Conservation (phyloP, 23 red algal species). For the Gracilaria gracilis region DNA sequence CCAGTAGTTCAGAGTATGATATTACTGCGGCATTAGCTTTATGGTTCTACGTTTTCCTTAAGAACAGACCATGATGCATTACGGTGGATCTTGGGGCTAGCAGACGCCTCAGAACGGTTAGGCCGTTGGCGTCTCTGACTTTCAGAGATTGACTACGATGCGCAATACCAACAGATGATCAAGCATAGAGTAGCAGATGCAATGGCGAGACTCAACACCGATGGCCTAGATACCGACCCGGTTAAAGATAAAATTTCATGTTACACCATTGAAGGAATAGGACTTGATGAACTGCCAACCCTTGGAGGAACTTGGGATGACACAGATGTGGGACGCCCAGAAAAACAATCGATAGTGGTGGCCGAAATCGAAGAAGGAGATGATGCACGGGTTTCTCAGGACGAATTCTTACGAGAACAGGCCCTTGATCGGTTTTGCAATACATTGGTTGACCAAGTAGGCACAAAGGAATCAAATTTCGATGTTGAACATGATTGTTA, state of each 20-base stretch:
- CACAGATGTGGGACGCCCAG: neutral
- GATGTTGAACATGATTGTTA: neutral
- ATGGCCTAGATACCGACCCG: neutral
- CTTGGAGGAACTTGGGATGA: neutral
- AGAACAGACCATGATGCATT: constrained; percentile 13
- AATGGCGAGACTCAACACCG: neutral
- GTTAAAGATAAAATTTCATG: neutral
- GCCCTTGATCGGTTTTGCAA: neutral
- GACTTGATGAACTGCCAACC: neutral
- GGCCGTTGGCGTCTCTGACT: constrained; percentile 20
- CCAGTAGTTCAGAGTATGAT: constrained; percentile 11
- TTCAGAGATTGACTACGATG: constrained; percentile 19
- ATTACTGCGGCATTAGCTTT: neutral
- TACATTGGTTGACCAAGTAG: neutral
- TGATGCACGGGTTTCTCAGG: neutral
- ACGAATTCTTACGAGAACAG: constrained; percentile 28
- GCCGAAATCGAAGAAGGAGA: neutral
- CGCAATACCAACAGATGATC: neutral
- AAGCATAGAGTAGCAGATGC: constrained; percentile 28
- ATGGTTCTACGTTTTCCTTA: neutral
- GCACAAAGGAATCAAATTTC: neutral
- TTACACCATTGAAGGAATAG: neutral
- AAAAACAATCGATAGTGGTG: neutral
- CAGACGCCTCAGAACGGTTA: neutral
- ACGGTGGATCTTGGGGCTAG: constrained; percentile 10